These are phyloP conservation scores for Kluyveromyces nonfermentans DNA, from an alignment of 805 yeast species.

Conservation along the genomic window DNA sequence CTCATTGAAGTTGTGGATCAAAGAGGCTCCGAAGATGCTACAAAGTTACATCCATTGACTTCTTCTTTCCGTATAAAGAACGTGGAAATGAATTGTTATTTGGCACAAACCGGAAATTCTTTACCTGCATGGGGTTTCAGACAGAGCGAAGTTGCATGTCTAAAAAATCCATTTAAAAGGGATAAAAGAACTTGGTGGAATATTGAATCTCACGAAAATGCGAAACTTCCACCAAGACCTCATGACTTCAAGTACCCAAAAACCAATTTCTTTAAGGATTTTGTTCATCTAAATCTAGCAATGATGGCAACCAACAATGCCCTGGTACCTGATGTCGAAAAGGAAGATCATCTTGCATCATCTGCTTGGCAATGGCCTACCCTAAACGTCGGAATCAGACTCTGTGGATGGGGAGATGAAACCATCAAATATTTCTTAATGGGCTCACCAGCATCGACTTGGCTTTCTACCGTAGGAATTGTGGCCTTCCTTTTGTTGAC, in stretches of 20 bases:
- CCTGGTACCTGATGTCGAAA: conserved; percentile 64
- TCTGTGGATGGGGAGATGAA: conserved; percentile 67
- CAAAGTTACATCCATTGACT: conserved; percentile 62
- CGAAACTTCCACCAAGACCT: conserved; percentile 46
- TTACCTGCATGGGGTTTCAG: conserved; percentile 80
- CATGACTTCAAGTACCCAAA: conserved; percentile 43
- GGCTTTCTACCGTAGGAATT: conserved; percentile 61
- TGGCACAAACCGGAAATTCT: conserved; percentile 61
- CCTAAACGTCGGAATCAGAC: conserved; percentile 61
- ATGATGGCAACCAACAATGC: conserved; percentile 95
- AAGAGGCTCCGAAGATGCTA: conserved; percentile 39
- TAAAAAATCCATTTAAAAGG: conserved; percentile 50
- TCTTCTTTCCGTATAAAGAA: conserved; percentile 62
- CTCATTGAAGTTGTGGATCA: conserved; percentile 71
- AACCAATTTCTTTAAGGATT: conserved; percentile 69
- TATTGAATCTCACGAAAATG: conserved; percentile 60
- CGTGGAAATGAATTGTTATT: conserved; percentile 57
- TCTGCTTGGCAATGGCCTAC: conserved; percentile 89
- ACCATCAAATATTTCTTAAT: conserved; percentile 57
- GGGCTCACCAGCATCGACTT: conserved; percentile 72
- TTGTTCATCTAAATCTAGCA: conserved; percentile 65
- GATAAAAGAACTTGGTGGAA: conserved; percentile 91
- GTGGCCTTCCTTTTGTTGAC: conserved; percentile 42
- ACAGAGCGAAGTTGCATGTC: conserved; percentile 72
- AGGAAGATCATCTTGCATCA: conserved; percentile 62